Evolutionary conservation across 331 rosid genomes (phyloP), one percentile per base, ranked within the genome.

Genomic region (Quercus phellos): DNA sequence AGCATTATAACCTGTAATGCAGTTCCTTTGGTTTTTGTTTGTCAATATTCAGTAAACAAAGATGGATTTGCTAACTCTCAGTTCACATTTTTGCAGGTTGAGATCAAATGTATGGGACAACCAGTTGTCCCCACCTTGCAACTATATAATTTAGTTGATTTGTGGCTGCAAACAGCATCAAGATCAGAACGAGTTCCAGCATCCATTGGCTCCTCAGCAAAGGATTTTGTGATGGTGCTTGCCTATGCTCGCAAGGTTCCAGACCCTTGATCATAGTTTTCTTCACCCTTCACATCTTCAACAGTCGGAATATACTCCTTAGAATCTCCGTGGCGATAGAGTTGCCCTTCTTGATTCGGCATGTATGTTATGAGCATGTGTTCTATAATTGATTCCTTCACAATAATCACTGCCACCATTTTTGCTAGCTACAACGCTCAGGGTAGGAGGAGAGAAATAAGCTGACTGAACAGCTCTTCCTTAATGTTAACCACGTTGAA

Each of bases 21-120:
- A 56, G 21, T 9, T 19, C 51, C 30, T 72, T 70, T 55, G 17
- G 56, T 24, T 17, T 63, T 59, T 55, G 38, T 58, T 50, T 27
- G 21, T 74, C 66, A 72, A 18, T 72, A 56, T 68, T 59, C 29
- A 35, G 68, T 35, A 64, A 42, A 72, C n/a, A 72, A 42, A 55
- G 73, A 75, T 21, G 2, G 35, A 46, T 54, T 67, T 66, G 68
- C 27, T 77, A 76, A 85, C 63, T 12, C 54, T 56, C 26, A 1
- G 43, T 74, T 63, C 16, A 46, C 53, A 12, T 46, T 43, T 54
- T 77, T 87, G 75, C 88, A 94, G 99, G 90, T 94, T 67, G 99
- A 92, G 86, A 91, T 94, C 9, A 92, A 87, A 84, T 94, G 98
- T n/a, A 87, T 89, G 97, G 99, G 99, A 60, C 96, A 90, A 51